Conservation (phyloP, 306 rosid species). For the Prinsepia uniflora region DNA sequence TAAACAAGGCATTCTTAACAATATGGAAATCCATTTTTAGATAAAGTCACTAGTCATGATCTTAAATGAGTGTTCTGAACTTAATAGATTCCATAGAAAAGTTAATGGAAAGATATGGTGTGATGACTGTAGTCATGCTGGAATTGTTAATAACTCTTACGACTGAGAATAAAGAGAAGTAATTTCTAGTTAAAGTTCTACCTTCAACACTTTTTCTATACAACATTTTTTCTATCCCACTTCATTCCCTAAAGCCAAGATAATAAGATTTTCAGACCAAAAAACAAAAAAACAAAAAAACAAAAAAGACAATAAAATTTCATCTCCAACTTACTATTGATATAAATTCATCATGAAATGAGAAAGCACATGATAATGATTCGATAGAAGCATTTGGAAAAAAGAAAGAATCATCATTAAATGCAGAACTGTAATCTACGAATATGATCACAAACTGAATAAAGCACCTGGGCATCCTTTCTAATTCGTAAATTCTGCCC, state of each 20-base stretch:
- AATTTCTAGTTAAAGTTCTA: too few species aligned
- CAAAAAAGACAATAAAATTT: neutral
- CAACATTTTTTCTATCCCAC: too few species aligned
- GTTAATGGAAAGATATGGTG: neutral
- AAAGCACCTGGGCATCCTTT: conserved; percentile 92
- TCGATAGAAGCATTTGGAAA: conserved; percentile 7
- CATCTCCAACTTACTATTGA: conserved; percentile 19
- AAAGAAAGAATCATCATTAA: neutral
- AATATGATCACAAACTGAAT: conserved; percentile 22
- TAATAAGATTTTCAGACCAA: too few species aligned
- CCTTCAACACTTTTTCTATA: too few species aligned
- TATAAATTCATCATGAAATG: conserved; percentile 16
- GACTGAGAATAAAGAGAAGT: neutral
- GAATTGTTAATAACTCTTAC: neutral
- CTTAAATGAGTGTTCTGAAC: neutral
- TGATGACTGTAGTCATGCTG: neutral
- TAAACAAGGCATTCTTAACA: conserved; percentile 9
- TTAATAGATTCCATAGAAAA: neutral
- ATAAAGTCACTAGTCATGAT: conserved; percentile 8
- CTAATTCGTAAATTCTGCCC: conserved; percentile 97
- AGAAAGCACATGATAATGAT: conserved; percentile 1
- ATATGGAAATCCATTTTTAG: conserved; percentile 10
- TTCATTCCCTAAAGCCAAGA: too few species aligned
- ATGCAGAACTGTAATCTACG: conserved; percentile 6
- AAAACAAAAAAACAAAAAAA: too few species aligned